These are phyloP conservation scores for Aspergillus egyptiacus DNA, from an alignment of 495 filamentous ascomycete species.

Conservation along the genomic window DNA sequence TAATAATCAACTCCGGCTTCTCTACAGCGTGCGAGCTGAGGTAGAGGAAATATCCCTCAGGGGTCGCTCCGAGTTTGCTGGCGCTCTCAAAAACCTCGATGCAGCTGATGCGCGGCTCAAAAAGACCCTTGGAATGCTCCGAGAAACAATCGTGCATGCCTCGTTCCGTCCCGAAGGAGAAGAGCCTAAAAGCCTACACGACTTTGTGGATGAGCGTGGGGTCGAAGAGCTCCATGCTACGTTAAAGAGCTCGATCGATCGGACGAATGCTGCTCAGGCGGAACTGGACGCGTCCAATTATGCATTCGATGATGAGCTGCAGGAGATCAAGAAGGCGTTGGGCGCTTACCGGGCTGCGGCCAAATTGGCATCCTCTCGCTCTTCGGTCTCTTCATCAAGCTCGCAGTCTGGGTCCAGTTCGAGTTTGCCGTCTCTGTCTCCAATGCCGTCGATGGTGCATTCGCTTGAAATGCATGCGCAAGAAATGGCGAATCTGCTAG, in stretches of 20 bases:
- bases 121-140: conserved; percentile 62
- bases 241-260: conserved; percentile 62
- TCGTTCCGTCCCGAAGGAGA: conserved; percentile 65
- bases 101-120: conserved; percentile 63
- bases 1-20: conserved; percentile 61
- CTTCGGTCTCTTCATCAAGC: conserved; percentile 33
- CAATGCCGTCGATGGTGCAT: conserved; percentile 62
- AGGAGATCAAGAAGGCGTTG: conserved; percentile 56
- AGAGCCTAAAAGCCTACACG: conserved; percentile 65
- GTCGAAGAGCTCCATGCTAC: conserved; percentile 62
- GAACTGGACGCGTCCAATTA: conserved; percentile 43
- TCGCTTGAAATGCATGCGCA: conserved; percentile 71
- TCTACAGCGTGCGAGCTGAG: conserved; percentile 61
- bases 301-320: conserved; percentile 53
- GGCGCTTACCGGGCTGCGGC: conserved; percentile 36
- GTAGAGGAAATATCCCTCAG: conserved; percentile 48
- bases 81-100: conserved; percentile 66
- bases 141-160: conserved; percentile 65
- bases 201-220: conserved; percentile 81
- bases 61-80: conserved; percentile 52
- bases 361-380: conserved; percentile 36
- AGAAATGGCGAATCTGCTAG: conserved; percentile 74
- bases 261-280: conserved; percentile 49
- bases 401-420: conserved; percentile 33
- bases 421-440: conserved; percentile 37